These are phyloP conservation scores for Collybia sp. DNA, from an alignment of 768 basidiomycete species.

Conservation along the genomic window DNA sequence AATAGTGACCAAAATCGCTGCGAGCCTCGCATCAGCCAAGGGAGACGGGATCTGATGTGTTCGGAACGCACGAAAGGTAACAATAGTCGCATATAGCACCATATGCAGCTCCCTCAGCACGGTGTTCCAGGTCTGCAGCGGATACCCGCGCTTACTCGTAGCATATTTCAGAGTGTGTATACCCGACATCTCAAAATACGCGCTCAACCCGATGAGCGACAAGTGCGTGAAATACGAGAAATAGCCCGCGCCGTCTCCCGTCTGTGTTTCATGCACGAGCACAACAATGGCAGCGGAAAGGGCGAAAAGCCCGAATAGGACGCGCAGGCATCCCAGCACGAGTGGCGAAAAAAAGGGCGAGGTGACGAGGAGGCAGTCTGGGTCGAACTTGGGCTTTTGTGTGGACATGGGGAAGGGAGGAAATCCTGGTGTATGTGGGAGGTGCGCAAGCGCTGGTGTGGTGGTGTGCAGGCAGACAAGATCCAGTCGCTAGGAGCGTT, in stretches of 20 bases:
- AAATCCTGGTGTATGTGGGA: no score
- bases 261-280: no score
- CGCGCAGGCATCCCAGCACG: constrained; percentile 35
- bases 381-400: constrained; percentile 22
- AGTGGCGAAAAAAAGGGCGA: constrained; percentile 43
- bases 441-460: no score
- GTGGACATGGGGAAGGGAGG: no score
- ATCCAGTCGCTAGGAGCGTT: no score
- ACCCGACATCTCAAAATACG: constrained; percentile 58
- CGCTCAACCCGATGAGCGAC: constrained; percentile 55
- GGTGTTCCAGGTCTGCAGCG: constrained; percentile 56
- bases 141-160: constrained; percentile 26
- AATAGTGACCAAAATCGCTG: constrained; percentile 60
- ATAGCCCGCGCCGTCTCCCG: constrained; percentile 31
- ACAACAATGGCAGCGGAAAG: constrained; percentile 33
- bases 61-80: constrained; percentile 49
- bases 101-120: constrained; percentile 53
- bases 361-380: constrained; percentile 35
- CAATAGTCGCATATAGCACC: constrained; percentile 43
- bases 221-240: constrained; percentile 65
- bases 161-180: constrained; percentile 45
- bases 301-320: constrained; percentile 40
- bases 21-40: not conserved
- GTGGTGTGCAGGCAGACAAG: no score
- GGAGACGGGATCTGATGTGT: not conserved